Conservation (phyloP, 2,329 filamentous ascomycete genomes). For the Monosporascus sp. region DNA sequence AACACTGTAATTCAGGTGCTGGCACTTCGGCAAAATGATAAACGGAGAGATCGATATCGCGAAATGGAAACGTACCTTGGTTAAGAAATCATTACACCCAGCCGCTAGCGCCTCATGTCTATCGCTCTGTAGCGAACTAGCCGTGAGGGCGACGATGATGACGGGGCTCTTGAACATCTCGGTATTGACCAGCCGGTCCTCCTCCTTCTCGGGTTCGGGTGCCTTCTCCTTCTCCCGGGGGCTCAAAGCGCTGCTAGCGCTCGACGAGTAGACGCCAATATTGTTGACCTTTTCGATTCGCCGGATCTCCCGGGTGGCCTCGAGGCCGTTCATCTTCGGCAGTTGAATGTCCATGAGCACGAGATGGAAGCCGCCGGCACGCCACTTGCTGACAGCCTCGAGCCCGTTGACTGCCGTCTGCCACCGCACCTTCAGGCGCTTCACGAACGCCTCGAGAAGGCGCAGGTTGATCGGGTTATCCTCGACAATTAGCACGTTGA, state of each 20-base stretch:
- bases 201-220: conserved; percentile 39
- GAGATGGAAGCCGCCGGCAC: conserved; percentile 84
- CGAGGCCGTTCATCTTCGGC: conserved; percentile 91
- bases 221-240: conserved; percentile 41
- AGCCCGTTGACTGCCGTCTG: conserved; percentile 94
- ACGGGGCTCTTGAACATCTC: conserved; percentile 89
- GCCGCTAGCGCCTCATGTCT: conserved; percentile 90
- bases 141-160: conserved; percentile 94
- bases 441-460: conserved; percentile 91
- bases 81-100: conserved; percentile 96
- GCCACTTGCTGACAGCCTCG: conserved; percentile 92
- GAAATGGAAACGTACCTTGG: conserved; percentile 61
- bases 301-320: conserved; percentile 91
- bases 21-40: not conserved
- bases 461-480: conserved; percentile 98
- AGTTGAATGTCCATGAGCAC: conserved; percentile 99
- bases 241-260: conserved; percentile 43
- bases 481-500: conserved; percentile 96
- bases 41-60: not conserved
- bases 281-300: conserved; percentile 83
- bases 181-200: conserved; percentile 63
- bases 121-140: conserved; percentile 90
- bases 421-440: conserved; percentile 91
- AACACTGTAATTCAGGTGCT: conserved; percentile 2
- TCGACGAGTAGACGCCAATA: conserved; percentile 84